These are phyloP conservation scores for Sparassis latifolia DNA, from an alignment of 1,284 basidiomycete species.

Conservation along the genomic window DNA sequence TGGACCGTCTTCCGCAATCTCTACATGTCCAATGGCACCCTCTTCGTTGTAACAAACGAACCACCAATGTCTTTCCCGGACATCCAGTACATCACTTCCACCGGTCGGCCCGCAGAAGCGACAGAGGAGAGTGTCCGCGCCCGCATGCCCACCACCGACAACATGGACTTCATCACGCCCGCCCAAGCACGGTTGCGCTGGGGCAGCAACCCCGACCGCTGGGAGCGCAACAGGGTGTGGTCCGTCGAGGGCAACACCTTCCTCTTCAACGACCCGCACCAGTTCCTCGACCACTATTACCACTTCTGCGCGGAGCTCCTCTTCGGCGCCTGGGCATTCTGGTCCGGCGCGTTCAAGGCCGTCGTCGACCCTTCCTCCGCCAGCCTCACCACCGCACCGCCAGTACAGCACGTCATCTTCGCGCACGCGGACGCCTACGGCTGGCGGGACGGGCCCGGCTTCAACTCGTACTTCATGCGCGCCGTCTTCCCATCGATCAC, in stretches of 20 bases:
- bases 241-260: constrained; percentile 67
- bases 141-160: constrained; percentile 56
- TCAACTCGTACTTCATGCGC: constrained; percentile 69
- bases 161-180: constrained; percentile 57
- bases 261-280: constrained; percentile 60
- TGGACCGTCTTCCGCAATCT: constrained; percentile 79
- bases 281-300: constrained; percentile 78
- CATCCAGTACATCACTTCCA: constrained; percentile 62
- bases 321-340: constrained; percentile 67
- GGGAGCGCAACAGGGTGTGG: constrained; percentile 47
- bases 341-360: constrained; percentile 45
- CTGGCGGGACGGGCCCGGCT: constrained; percentile 72
- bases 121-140: constrained; percentile 57
- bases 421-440: constrained; percentile 45
- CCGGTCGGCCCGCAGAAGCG: constrained; percentile 51
- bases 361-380: constrained; percentile 16
- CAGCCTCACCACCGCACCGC: constrained; percentile 28
- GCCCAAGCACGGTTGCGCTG: constrained; percentile 56
- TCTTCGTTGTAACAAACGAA: constrained; percentile 53
- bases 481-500: constrained; percentile 70
- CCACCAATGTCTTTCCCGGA: constrained; percentile 47
- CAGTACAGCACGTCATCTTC: constrained; percentile 65
- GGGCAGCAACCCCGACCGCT: constrained; percentile 34
- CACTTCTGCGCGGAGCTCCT: constrained; percentile 77
- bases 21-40: constrained; percentile 74